A percentile compares a stretch with the other conserved stretches of the same genome.
Evolutionary conservation across 1,284 basidiomycete genomes (phyloP).

Genomic region (Tilletiopsis washingtonensis): DNA sequence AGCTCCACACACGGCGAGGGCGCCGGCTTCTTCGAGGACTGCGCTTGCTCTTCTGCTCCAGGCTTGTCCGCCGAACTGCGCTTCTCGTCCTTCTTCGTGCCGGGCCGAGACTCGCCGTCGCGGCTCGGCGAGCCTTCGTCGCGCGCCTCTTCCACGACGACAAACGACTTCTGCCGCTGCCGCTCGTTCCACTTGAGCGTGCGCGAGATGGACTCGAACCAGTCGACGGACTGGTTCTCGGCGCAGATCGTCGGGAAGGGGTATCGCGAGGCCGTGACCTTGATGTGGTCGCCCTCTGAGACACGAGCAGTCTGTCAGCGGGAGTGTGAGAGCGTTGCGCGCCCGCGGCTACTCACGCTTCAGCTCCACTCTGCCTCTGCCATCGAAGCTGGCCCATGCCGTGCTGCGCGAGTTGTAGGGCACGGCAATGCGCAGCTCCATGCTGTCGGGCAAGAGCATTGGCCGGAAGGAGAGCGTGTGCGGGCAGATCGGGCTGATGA

Average conservation of each 20-base stretch:
- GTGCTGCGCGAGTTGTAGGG: conserved; percentile 97
- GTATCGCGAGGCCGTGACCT: conserved; percentile 92
- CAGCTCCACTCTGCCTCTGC: conserved; percentile 81
- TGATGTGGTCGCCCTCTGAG: conserved; percentile 94
- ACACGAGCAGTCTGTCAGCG: background rate
- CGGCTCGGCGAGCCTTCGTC: conserved; percentile 7
- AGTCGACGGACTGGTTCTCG: conserved; percentile 92
- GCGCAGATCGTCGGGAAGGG: conserved; percentile 98
- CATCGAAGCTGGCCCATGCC: conserved; percentile 98
- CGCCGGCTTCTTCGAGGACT: background rate
- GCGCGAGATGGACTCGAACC: conserved; percentile 94
- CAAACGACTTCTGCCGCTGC: conserved; percentile 43
- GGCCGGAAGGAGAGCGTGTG: conserved; percentile 98
- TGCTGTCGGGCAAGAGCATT: conserved; percentile 89
- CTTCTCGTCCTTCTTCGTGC: background rate
- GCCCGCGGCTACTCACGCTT: conserved; percentile 54
- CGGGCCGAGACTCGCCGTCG: background rate
- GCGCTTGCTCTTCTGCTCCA: background rate
- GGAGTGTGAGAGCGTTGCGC: background rate
- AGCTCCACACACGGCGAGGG: conserved; percentile 3
- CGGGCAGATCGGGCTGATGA: conserved; percentile 96
- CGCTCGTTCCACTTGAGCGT: conserved; percentile 69
- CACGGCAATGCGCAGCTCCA: conserved; percentile 96
- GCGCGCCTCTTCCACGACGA: conserved; percentile 67
- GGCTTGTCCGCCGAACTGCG: background rate